phyloP scores from a whole-genome alignment of 2,329 filamentous ascomycete genomes.

The Huntiella omanensis region DNA sequence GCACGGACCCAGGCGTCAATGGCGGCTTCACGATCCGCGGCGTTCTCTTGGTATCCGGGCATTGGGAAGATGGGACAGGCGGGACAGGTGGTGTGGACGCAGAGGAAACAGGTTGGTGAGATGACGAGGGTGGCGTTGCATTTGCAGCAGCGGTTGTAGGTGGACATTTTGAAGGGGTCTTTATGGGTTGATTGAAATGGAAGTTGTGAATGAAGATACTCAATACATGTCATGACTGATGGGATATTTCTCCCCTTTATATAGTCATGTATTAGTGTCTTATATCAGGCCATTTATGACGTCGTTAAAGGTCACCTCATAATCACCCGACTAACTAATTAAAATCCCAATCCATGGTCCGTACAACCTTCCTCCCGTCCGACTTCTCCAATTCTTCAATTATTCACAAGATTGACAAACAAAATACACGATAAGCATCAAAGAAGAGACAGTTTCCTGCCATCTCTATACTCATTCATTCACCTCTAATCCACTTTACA shows the following conservation, averaged over 20 bases:
- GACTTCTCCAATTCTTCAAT: too few species aligned
- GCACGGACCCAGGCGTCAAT: slow-evolving; percentile 5
- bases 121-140: slow-evolving; percentile 38
- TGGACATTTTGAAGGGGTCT: slow-evolving; percentile 8
- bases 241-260: neutral
- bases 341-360: too few species aligned
- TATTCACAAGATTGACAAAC: too few species aligned
- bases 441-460: too few species aligned
- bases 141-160: slow-evolving; percentile 34
- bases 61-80: slow-evolving; percentile 19
- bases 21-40: slow-evolving; percentile 8
- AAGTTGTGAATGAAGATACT: neutral
- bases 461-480: too few species aligned
- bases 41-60: slow-evolving; percentile 1
- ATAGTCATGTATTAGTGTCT: neutral
- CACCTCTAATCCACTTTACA: too few species aligned
- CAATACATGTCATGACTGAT: neutral
- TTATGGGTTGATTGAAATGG: neutral
- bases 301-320: too few species aligned
- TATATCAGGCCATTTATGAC: too few species aligned
- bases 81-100: slow-evolving; percentile 30
- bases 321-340: too few species aligned
- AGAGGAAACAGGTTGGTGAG: slow-evolving; percentile 32
- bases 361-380: too few species aligned
- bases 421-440: too few species aligned